These are phyloP conservation scores for Solanum chaucha DNA, from an alignment of 257 asterid genomes.

Conservation along the genomic window DNA sequence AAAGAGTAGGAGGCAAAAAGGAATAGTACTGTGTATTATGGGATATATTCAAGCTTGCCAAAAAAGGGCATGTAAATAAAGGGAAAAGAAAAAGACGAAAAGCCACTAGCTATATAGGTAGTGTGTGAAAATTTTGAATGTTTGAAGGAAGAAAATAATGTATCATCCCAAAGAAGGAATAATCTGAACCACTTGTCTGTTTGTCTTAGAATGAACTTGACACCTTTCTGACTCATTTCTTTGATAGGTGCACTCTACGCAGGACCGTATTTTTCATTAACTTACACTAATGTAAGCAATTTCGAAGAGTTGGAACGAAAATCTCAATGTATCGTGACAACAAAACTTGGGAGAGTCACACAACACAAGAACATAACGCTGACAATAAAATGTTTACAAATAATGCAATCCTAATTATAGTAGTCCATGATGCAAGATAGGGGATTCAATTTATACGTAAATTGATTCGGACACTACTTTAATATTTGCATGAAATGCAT, in stretches of 20 bases:
- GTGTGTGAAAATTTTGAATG: background rate
- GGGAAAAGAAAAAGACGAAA: background rate
- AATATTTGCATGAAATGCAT: background rate
- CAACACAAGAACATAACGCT: background rate
- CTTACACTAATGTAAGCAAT: background rate
- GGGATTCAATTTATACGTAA: background rate
- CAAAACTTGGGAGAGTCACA: background rate
- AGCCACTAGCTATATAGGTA: background rate
- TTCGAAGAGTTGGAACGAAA: background rate
- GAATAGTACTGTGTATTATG: background rate
- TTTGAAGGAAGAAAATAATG: constrained; percentile 4
- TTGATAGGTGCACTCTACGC: background rate
- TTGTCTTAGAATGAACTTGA: constrained; percentile 32
- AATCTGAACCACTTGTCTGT: constrained; percentile 35
- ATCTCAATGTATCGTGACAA: background rate
- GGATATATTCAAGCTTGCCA: constrained; percentile 14
- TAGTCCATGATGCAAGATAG: background rate
- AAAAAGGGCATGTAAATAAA: constrained; percentile 7
- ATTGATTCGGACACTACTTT: background rate
- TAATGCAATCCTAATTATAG: background rate
- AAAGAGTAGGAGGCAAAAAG: background rate
- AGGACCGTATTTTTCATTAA: background rate
- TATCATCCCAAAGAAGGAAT: background rate
- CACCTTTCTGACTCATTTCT: constrained; percentile 21
- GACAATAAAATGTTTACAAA: too few relatives aligned